Evolutionary conservation across 1,284 basidiomycete genomes (phyloP), one percentile per base, ranked within the genome.

Genomic region (Boletus sp.): DNA sequence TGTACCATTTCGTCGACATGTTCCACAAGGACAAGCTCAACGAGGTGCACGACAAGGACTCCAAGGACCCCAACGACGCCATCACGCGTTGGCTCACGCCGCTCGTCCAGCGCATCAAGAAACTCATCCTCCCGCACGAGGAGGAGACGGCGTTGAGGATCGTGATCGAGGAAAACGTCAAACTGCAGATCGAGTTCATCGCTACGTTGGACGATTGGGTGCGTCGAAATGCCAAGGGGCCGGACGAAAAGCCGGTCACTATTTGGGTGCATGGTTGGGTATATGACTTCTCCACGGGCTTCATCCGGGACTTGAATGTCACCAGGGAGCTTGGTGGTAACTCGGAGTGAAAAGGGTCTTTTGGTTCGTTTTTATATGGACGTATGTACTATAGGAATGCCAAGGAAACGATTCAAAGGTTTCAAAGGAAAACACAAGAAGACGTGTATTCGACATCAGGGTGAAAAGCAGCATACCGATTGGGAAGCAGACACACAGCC

Each of bases 231-330:
- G 57, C 84, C 44, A 10, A 37, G 33, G 8, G 27, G 16, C 14
- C 6, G 13, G 92, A 89, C 88, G 74, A 68, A 32, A 68, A 62
- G 44, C 64, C 61, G 29, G 75, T n/a, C 30, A 32, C 30, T 8
- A 14, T 93, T 35, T 79, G 74, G 69, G 80, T 94, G 30, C 90
- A 94, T 60, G 91, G 91, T 13, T 90, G 85, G 85, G 80, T 93
- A 16, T 92, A 91, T 64, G 81, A 91, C 50, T 72, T 94, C 54
- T 75, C 74, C 47, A 78, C 73, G 23, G 91, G 91, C 14, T 71
- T 71, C 48, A 66, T 94, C 62, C 72, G 73, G 57, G 89, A 93
- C 61, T 70, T 94, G 55, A 71, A 75, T 20, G 63, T 89, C 49
- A 73, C 76, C 25, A 64, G 59, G 34, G 76, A 40, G 8, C 43